These are phyloP conservation scores for Xylaria sp. DNA, from an alignment of 2,329 filamentous ascomycete genomes.

Conservation along the genomic window DNA sequence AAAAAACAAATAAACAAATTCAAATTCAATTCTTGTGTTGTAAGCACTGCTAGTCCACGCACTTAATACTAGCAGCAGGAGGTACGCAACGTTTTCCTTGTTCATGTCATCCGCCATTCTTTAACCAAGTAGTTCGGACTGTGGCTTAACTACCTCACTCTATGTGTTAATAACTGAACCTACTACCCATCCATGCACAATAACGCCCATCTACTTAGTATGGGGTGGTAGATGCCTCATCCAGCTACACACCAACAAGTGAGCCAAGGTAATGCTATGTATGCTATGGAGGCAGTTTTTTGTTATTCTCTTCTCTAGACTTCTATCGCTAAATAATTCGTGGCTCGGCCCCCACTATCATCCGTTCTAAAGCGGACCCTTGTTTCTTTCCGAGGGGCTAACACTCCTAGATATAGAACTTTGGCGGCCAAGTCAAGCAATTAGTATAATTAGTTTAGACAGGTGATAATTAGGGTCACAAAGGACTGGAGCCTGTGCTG, in stretches of 20 bases:
- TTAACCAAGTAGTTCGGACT: no score
- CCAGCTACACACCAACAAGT: background rate
- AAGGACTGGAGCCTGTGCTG: background rate
- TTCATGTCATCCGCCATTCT: no score
- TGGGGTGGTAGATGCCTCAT: background rate
- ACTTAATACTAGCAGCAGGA: background rate
- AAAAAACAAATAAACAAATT: conserved; percentile 27
- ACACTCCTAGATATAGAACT: background rate
- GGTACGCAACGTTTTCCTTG: no score
- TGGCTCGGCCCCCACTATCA: conserved; percentile 41
- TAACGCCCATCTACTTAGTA: background rate
- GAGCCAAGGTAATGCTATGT: conserved; percentile 15
- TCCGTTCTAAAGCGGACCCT: conserved; percentile 35
- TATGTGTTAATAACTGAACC: background rate
- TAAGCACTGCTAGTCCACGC: background rate
- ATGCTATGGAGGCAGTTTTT: conserved; percentile 8
- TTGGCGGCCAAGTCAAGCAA: conserved; percentile 4
- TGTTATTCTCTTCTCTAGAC: conserved; percentile 32
- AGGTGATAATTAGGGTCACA: background rate
- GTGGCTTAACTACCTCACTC: background rate
- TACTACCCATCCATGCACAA: background rate
- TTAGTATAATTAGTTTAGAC: background rate
- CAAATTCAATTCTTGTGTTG: background rate
- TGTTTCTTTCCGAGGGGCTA: conserved; percentile 25
- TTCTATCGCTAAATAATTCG: conserved; percentile 39